phyloP scores from a whole-genome alignment of 176 grass and related monocot genomes.

The barley (Hordeum vulgare) region DNA sequence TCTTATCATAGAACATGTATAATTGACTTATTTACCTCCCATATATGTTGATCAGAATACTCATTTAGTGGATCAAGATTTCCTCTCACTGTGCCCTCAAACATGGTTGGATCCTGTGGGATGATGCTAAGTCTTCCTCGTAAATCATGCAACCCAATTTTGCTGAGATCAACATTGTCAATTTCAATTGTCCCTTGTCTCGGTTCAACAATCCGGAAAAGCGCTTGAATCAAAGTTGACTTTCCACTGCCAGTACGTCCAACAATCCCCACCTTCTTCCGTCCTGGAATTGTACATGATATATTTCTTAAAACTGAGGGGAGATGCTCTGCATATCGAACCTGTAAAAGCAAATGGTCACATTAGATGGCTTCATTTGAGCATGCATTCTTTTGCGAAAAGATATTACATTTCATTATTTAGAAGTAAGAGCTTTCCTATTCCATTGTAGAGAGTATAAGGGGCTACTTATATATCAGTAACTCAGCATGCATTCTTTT shows the following conservation, averaged over 20 bases:
- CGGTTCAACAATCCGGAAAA: slow-evolving; percentile 85
- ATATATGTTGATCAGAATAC: slow-evolving; percentile 63
- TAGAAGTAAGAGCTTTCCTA: no score
- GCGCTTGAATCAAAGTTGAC: slow-evolving; percentile 84
- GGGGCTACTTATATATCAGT: neutral
- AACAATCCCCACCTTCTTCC: slow-evolving; percentile 86
- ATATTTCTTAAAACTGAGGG: slow-evolving; percentile 88
- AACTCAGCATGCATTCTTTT: no score
- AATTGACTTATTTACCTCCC: slow-evolving; percentile 67
- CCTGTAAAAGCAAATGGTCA: slow-evolving; percentile 43
- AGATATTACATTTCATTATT: no score
- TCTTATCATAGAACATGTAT: neutral
- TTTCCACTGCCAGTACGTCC: slow-evolving; percentile 90
- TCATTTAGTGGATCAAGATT: slow-evolving; percentile 91
- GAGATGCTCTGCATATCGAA: slow-evolving; percentile 90
- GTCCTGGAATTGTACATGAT: slow-evolving; percentile 87
- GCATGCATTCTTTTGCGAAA: no score
- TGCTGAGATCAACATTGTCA: slow-evolving; percentile 76
- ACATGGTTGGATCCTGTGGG: slow-evolving; percentile 92
- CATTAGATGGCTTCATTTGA: no score
- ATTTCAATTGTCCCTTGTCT: slow-evolving; percentile 78
- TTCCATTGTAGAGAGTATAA: neutral
- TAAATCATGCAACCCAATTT: slow-evolving; percentile 89
- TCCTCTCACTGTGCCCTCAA: slow-evolving; percentile 79
- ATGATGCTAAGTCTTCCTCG: slow-evolving; percentile 85